Base-by-base conservation (phyloP, 2,329 filamentous ascomycete species). In the Ophiocordyceps camponoti-floridani region DNA sequence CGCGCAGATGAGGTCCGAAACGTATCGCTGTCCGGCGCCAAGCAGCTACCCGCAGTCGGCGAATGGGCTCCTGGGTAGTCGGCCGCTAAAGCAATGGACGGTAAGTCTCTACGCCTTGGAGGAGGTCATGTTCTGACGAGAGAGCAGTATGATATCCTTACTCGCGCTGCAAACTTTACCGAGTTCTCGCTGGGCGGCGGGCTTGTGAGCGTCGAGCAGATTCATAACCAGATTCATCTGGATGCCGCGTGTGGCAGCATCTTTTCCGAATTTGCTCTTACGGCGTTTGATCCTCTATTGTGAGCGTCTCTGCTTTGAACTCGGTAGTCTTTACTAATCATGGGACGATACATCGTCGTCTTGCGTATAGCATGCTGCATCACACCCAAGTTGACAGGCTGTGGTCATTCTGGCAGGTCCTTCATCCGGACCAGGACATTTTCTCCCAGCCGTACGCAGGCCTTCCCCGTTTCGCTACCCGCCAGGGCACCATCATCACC, bases 321-420 rank as follows among this genome's bases (percentile, higher is more conserved):
- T 23, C 23, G 5, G 23, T 3, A 23, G 23, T 23, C 23, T 23
- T 23, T 23, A 23, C 23, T 23, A 23, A 23, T 5, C 23, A 23
- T 5, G 23, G 23, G 23, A 23, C 23, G 23, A 23, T 23, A 3
- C 23, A 23, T 23, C 23, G 23, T 23, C 23, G 23, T 26, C 9
- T 7, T 26, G 14, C 18, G 14, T 38, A 9, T 31, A 61, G 59
- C 50, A 66, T 63, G 65, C 54, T 70, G n/a, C 68, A 70, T 48
- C 69, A 70, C 59, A 59, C 67, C 52, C 76, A 82, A 51, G 68
- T 82, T 46, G 77, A 82, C 52, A 70, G 77, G 38, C 63, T 82
- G 35, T 79, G 77, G 59, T 68, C 73, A 13, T 65, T 70, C 51
- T 73, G 65, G 65, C 63, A 71, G 53, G 62, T 60, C 19, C 62